Base-by-base conservation (phyloP, 2,329 filamentous ascomycete species). In the Coniella vitis region DNA sequence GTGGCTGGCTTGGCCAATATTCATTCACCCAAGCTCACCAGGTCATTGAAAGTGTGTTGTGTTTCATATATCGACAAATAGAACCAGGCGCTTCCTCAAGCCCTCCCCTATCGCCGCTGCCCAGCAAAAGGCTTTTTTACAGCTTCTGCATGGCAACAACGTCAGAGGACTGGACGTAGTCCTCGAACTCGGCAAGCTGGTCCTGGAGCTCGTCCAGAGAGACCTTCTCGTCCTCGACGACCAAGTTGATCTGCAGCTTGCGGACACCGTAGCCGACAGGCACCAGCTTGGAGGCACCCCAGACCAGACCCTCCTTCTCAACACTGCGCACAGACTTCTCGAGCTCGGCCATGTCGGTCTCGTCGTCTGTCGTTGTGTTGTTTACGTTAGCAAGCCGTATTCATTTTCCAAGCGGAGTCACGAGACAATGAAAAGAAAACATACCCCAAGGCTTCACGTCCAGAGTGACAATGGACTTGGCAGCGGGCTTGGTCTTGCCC, bases 371-470 rank as follows among this genome's bases (percentile, higher is more conserved):
- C n/a, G n/a, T 8, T 45, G 29, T 16, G 17, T 37, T 3, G 8
- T 38, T 3, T 54, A 35, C 17, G 47, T 53, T 34, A 53, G 51
- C 41, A 38, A 29, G 5, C 19, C 5, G n/a, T 2, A 14, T 8
- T 21, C 29, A 13, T 8, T 3, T 13, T 16, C 12, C 16, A 3
- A 13, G 4, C 13, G 14, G 29, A 20, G 4, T 2, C 4, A 2
- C 20, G 8, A 4, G 9, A 9, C 14, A 17, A 12, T 3, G 21
- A 2, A 2, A 7, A 12, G 10, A 9, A 2, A 4, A 77, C 87
- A 61, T 86, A 95, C 91, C 93, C 91, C 93, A 97, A 65, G 93
- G 93, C 83, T 98, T 98, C 60, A 98, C 87, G 64, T 97, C 91
- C 60, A 98, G 63, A 58, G 90, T 97, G 64, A 97, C 90, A 55